Evolutionary conservation across 768 basidiomycete genomes (phyloP).

Genomic region (Tulasnella sp.): DNA sequence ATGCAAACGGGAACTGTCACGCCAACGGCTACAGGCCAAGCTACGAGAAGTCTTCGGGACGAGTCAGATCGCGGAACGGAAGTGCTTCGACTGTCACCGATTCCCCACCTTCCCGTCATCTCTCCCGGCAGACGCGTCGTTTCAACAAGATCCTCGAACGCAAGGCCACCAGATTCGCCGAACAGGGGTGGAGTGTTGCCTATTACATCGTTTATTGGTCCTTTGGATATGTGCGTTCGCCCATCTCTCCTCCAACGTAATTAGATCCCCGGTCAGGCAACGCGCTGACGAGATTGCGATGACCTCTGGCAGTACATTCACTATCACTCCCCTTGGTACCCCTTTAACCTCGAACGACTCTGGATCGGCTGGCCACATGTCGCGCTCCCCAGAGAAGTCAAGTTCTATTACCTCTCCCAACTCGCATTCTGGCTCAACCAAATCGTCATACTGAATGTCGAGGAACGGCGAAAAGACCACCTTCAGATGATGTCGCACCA

Average conservation of each 20-base stretch:
- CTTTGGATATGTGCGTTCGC: conserved; percentile 65
- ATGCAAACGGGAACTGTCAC: not conserved
- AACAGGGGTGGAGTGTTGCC: conserved; percentile 83
- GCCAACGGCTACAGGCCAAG: conserved; percentile 27
- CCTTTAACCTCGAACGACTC: conserved; percentile 49
- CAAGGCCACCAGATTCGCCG: conserved; percentile 77
- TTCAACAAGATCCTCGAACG: conserved; percentile 53
- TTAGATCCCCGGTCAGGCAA: no score
- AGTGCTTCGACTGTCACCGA: not conserved
- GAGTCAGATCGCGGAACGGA: conserved; percentile 20
- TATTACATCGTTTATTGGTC: conserved; percentile 69
- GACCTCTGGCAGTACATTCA: conserved; percentile 58
- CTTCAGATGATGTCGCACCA: conserved; percentile 96
- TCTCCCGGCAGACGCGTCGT: conserved; percentile 22
- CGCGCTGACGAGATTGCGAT: no score
- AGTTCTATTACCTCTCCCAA: conserved; percentile 81
- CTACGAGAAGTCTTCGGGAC: conserved; percentile 28
- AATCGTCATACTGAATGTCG: conserved; percentile 82
- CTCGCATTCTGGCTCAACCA: conserved; percentile 87
- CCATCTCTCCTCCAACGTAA: conserved; percentile 14
- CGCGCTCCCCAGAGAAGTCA: conserved; percentile 65
- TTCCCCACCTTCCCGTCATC: conserved; percentile 1
- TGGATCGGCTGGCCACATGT: conserved; percentile 79
- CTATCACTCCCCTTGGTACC: conserved; percentile 48
- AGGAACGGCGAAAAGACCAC: conserved; percentile 85